Evolutionary conservation across 2,329 filamentous ascomycete species (phyloP), one percentile per base, ranked within the genome.

Genomic region (Albifimbria verrucaria): DNA sequence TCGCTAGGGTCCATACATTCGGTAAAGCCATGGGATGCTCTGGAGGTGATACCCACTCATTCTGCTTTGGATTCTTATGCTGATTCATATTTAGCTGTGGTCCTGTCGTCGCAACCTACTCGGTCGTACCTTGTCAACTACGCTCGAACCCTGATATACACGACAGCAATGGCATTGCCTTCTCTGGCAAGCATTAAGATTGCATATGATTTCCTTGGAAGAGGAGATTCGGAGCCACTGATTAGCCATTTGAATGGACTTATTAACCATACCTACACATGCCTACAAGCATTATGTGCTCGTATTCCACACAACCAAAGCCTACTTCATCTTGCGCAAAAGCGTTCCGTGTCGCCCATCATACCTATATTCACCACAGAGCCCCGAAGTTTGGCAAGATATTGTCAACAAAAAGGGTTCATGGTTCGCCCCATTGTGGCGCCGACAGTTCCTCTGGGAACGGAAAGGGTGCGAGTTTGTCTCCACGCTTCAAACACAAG

Each of bases 81-180:
- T 42, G 26, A 56, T 26, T 1, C 7, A 28, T 2, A 9, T 15
- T 7, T 43, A 66, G 66, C 67, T 21, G 85, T 85, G 20, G 72
- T 90, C 2, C 73, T 91, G 0, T 89, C 85, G 63, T 82, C 83
- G 1, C 66, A 77, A 0, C 69, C 78, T 1, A 80, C 83, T 0
- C 74, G 85, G 22, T 70, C 81, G 1, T 90, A 90, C 57, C 74
- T 91, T 49, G 80, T 90, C 67, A 91, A 92, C 63, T 91, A 91
- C 62, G 87, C 88, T 1, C 81, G 87, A n/a, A 85, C 81, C 2
- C 70, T 91, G 42, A 90, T 91, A 51, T 92, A 90, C 66, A 90
- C 87, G 0, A 90, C 87, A 0, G 85, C 86, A 25, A 78, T 89
- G 70, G 78, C 83, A 0, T 82, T 83, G 41, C 81, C 86, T 0